phyloP scores from a whole-genome alignment of 306 rosid genomes.

The Vicia villosa region DNA sequence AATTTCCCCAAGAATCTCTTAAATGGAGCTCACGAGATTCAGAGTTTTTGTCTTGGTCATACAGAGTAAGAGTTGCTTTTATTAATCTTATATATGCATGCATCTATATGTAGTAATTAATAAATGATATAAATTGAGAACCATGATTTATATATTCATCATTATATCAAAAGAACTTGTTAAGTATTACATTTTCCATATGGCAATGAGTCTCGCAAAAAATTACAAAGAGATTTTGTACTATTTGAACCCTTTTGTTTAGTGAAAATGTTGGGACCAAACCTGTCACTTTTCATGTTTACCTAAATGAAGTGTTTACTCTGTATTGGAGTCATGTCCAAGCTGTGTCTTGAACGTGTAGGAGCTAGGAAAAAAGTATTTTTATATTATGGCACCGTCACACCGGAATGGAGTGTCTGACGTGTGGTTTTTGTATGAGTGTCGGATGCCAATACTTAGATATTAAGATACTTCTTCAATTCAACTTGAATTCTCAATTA shows the following conservation, averaged over 20 bases:
- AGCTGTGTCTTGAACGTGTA: background rate
- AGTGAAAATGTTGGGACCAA: background rate
- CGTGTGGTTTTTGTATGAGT: background rate
- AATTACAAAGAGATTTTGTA: background rate
- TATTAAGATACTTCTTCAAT: background rate
- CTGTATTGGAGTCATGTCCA: background rate
- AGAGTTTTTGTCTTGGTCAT: constrained; percentile 92
- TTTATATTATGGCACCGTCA: background rate
- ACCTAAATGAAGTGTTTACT: too few species aligned
- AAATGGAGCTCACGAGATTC: constrained; percentile 85
- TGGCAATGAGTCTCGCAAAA: background rate
- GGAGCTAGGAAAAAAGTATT: background rate
- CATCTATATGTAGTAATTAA: background rate
- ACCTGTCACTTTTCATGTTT: background rate
- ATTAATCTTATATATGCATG: background rate
- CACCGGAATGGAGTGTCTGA: background rate
- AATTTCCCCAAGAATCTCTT: constrained; percentile 68
- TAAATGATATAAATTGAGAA: background rate
- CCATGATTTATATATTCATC: background rate
- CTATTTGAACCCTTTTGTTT: background rate
- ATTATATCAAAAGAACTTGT: background rate
- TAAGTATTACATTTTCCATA: background rate
- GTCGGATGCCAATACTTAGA: background rate
- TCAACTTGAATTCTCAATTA: background rate
- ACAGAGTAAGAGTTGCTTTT: constrained; percentile 66